Evolutionary conservation across 805 yeast species (phyloP).

Genomic region (Kodamaea leandrae): DNA sequence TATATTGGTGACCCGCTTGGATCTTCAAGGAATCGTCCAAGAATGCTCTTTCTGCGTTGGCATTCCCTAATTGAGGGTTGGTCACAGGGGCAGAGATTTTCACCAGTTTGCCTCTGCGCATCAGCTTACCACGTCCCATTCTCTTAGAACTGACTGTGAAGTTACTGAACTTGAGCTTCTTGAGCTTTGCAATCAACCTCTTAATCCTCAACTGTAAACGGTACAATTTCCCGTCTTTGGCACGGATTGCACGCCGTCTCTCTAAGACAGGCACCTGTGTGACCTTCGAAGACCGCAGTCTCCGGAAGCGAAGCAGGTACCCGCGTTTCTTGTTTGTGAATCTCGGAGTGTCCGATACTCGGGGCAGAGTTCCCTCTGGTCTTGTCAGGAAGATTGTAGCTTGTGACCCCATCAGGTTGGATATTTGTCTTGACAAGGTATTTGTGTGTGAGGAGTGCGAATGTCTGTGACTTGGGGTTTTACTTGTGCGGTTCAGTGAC

Average conservation of each 20-base stretch:
- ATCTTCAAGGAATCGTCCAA: conserved; percentile 23
- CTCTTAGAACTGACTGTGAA: conserved; percentile 29
- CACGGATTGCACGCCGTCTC: conserved; percentile 34
- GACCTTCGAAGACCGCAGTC: conserved; percentile 6
- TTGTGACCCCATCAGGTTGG: conserved; percentile 41
- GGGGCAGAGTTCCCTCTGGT: conserved; percentile 12
- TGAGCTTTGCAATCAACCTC: conserved; percentile 23
- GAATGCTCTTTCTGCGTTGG: conserved; percentile 14
- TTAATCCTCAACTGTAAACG: conserved; percentile 29
- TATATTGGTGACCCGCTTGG: conserved; percentile 23
- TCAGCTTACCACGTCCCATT: conserved; percentile 13
- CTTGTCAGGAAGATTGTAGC: conserved; percentile 46
- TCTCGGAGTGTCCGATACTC: neutral
- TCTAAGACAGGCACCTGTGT: conserved; percentile 4
- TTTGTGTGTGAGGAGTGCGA: neutral
- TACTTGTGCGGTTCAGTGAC: conserved; percentile 5
- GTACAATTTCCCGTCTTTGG: conserved; percentile 32
- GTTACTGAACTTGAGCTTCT: conserved; percentile 16
- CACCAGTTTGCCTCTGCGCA: neutral
- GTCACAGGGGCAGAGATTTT: conserved; percentile 29
- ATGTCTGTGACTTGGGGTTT: neutral
- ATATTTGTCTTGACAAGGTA: conserved; percentile 24
- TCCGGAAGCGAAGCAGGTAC: neutral
- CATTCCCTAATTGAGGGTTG: conserved; percentile 31
- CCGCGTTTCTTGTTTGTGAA: neutral